Base-by-base conservation (phyloP, 1,284 basidiomycete species). In the Apiotrichum veenhuisii region DNA sequence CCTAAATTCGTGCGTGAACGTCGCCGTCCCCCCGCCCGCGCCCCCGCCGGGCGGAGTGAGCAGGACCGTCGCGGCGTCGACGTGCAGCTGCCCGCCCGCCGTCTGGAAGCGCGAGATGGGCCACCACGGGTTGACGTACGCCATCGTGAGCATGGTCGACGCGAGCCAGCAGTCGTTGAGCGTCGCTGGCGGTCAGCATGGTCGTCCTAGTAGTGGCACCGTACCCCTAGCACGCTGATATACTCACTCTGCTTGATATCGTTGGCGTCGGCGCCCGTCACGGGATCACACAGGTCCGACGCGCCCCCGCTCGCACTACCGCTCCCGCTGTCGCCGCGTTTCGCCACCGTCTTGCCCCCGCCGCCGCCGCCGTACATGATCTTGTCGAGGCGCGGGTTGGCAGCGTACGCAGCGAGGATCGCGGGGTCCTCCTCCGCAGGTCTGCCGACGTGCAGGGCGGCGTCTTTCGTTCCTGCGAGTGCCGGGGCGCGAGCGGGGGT, bases 41-140 rank as follows among this genome's bases (percentile, higher is more conserved):
- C n/a, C 40, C 2, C 40, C 40, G 2, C 3, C 20, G 5, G 20
- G 40, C 5, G 40, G 40, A 8, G 40, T 41, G 7, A 41, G 40
- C 1, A 11, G 5, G 5, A 41, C 20, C 8, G 20, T 20, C 40
- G 40, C 40, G 2, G 18, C 8, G 40, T 9, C 5, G 18, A 41
- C 40, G 20, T 20, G 9, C 18, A 20, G n/a, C 20, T 20, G 5
- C 3, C 40, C 20, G 40, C 12, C 20, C 20, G 11, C 8, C 7
- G n/a, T 22, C 5, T 11, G n/a, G 40, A 41, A 41, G 20, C 40
- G 40, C 40, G 40, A 41, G 20, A 41, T 22, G 20, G 40, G 40
- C 40, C 40, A 41, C 40, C 40, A 41, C 40, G 40, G 40, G 40
- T 41, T 41, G 40, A 41, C 40, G 40, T 41, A 41, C 40, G 40